phyloP scores from a whole-genome alignment of 1,284 basidiomycete genomes.

The Ceratobasidium sp. region DNA sequence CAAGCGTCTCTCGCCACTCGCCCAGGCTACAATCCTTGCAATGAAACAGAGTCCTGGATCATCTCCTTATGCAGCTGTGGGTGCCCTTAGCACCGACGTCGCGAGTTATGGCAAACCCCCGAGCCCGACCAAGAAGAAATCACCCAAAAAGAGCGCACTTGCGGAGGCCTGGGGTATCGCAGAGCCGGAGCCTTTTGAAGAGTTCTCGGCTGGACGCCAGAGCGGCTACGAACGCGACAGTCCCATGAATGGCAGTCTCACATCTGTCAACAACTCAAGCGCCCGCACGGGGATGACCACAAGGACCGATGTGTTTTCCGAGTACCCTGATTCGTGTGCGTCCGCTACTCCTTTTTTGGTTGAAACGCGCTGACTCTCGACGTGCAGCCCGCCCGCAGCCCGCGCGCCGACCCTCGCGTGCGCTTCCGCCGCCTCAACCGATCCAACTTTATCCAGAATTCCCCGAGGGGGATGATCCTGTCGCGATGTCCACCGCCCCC shows the following conservation, averaged over 20 bases:
- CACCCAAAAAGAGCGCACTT: slow-evolving; percentile 50
- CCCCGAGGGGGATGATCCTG: slow-evolving; percentile 44
- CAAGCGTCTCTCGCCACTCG: slow-evolving; percentile 49
- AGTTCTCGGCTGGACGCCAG: slow-evolving; percentile 81
- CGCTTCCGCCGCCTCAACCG: slow-evolving; percentile 49
- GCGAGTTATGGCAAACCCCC: slow-evolving; percentile 51
- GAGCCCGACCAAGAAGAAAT: slow-evolving; percentile 43
- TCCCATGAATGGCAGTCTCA: slow-evolving; percentile 33
- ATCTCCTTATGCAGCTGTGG: slow-evolving; percentile 47
- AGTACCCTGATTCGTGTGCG: slow-evolving; percentile 38
- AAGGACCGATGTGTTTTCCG: slow-evolving; percentile 17
- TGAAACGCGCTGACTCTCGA: not conserved
- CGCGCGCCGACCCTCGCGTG: slow-evolving; percentile 43
- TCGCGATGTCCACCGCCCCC: slow-evolving; percentile 27
- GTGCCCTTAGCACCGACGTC: slow-evolving; percentile 8
- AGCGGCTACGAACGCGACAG: slow-evolving; percentile 38
- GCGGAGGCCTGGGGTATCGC: slow-evolving; percentile 83
- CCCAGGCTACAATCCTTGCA: slow-evolving; percentile 49
- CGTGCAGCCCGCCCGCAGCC: slow-evolving; percentile 37
- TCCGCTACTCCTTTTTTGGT: not conserved
- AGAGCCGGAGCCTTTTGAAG: slow-evolving; percentile 87
- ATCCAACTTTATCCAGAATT: slow-evolving; percentile 48
- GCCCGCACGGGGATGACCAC: slow-evolving; percentile 45
- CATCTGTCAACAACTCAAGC: slow-evolving; percentile 36
- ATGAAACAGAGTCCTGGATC: slow-evolving; percentile 47